These are phyloP conservation scores for Silene latifolia DNA, from an alignment of 148 eudicot genomes.

Conservation along the genomic window DNA sequence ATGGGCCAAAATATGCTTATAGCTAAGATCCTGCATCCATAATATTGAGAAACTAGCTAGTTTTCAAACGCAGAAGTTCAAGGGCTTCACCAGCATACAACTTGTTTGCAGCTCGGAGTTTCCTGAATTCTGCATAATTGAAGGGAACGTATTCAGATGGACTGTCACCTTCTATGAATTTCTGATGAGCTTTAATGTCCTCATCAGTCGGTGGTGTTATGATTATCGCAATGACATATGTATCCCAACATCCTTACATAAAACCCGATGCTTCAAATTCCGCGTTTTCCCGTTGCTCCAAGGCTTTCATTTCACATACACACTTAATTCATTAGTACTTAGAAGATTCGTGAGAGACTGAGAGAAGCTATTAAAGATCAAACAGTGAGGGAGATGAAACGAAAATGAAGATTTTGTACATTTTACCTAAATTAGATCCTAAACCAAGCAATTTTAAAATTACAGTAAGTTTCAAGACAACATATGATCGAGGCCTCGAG, in stretches of 20 bases:
- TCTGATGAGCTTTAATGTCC: slow-evolving; percentile 38
- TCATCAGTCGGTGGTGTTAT: slow-evolving; percentile 48
- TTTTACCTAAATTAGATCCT: too few species aligned
- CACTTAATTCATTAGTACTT: neutral
- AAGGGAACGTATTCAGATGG: slow-evolving; percentile 46
- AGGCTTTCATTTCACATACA: slow-evolving; percentile 26
- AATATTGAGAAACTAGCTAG: neutral
- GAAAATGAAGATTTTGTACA: too few species aligned
- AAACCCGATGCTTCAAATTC: slow-evolving; percentile 51
- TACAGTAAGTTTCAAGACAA: too few species aligned
- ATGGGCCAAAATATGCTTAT: too few species aligned
- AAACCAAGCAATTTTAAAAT: too few species aligned
- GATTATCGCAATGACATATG: slow-evolving; percentile 57
- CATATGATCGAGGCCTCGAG: too few species aligned
- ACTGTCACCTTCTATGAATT: slow-evolving; percentile 39
- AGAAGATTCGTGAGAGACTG: too few species aligned
- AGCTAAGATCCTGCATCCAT: too few species aligned
- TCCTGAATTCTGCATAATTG: slow-evolving; percentile 45
- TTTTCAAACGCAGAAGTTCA: neutral
- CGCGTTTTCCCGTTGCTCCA: slow-evolving; percentile 73
- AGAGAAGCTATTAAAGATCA: neutral
- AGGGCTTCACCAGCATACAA: slow-evolving; percentile 43
- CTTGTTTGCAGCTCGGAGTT: slow-evolving; percentile 33
- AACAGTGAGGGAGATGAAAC: neutral
- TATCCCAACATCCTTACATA: slow-evolving; percentile 45